Base-by-base conservation (phyloP, 495 filamentous ascomycete species). In the Rostrohypoxylon terebratum region DNA sequence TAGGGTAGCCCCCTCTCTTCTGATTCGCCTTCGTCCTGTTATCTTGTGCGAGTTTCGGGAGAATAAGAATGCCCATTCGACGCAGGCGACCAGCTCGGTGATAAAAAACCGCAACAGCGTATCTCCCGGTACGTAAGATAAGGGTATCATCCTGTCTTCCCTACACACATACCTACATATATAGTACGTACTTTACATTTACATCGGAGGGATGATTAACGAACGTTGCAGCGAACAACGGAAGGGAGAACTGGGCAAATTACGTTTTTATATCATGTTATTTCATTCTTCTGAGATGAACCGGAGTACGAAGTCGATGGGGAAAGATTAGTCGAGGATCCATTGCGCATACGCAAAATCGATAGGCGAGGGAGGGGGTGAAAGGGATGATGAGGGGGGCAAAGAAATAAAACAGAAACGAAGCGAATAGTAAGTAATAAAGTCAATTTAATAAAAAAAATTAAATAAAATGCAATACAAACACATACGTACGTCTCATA, bases 291-390 rank as follows among this genome's bases (percentile, higher is more conserved):
- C 18, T 31, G 31, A 31, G 38, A 42, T 42, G 38, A 1, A n/a
- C n/a, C 13, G 2, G 47, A 21, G 48, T 11, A 31, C n/a, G 44
- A 58, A n/a, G n/a, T n/a, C n/a, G 38, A 68, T 61, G 60, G 48
- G 70, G 70, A 60, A 73, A 73, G 70, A 73, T 64, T 73, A 73
- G 70, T 73, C 70, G 70, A 73, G 64, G 47, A 21, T 16, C 36
- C 11, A 31, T 11, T 4, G 47, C 13, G 14, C 11, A 14, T 42
- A 42, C 13, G 4, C 20, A 13, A 10, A 38, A 21, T 8, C 42
- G 59, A 34, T 42, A 33, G 7, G 66, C 55, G 34, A 38, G 62
- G 57, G 34, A 47, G 50, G 48, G 7, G 61, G 10, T 18, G 18
- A 31, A 31, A 55, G 23, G 23, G 23, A 23, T 38, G 34, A 38